Conservation (phyloP, 2,329 filamentous ascomycete genomes). For the Aspergillus quadrilineatus region DNA sequence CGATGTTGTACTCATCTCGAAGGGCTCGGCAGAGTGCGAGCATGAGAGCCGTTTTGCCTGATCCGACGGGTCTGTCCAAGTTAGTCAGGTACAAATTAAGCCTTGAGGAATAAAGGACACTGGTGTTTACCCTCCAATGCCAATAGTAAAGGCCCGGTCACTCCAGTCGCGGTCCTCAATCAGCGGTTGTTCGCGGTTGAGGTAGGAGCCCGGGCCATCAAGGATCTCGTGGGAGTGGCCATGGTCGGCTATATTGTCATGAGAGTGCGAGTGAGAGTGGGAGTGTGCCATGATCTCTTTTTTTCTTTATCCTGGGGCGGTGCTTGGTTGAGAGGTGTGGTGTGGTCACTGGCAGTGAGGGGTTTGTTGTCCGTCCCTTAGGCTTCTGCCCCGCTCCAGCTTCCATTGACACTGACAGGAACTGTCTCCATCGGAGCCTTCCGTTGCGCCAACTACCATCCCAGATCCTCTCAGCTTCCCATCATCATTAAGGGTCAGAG, state of each 20-base stretch:
- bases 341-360: not conserved
- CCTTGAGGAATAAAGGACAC: not conserved
- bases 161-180: conserved; percentile 83
- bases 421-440: not conserved
- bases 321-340: not conserved
- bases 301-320: not conserved
- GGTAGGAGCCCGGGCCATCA: conserved; percentile 85
- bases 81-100: not conserved
- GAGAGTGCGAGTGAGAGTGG: conserved; percentile 44
- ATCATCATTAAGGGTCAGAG: not conserved
- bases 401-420: not conserved
- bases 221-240: conserved; percentile 96
- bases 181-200: conserved; percentile 90
- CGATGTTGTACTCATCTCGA: conserved; percentile 77
- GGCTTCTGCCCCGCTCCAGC: conserved; percentile 5
- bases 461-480: not conserved
- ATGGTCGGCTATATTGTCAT: conserved; percentile 65
- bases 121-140: conserved; percentile 82
- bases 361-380: not conserved
- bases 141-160: conserved; percentile 88
- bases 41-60: conserved; percentile 97
- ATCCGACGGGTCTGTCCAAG: conserved; percentile 75
- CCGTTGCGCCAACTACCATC: not conserved
- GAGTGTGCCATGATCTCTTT: conserved; percentile 34
- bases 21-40: conserved; percentile 84